Percentiles rank a stretch among this genome's conserved stretches.
Evolutionary conservation across 306 rosid genomes (phyloP).

Genomic region (Lupinus albus): DNA sequence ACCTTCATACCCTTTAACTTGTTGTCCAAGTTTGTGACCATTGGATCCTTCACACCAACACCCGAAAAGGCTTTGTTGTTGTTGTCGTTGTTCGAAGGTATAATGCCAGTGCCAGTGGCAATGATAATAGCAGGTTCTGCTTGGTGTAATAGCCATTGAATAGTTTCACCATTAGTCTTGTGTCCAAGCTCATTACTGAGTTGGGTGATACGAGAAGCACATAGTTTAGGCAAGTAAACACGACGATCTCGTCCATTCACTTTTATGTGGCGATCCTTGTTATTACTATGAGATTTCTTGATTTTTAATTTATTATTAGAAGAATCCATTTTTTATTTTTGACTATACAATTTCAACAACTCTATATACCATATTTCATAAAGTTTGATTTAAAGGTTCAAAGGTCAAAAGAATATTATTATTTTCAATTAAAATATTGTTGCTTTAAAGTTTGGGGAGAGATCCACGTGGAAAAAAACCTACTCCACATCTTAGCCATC

Average conservation of each 20-base stretch:
- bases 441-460: too few species aligned
- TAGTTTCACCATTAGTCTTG: constrained; percentile 54
- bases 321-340: too few species aligned
- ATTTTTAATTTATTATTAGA: not conserved
- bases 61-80: not conserved
- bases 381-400: too few species aligned
- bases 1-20: not conserved
- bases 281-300: too few species aligned
- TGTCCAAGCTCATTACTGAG: constrained; percentile 52
- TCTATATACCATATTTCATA: too few species aligned
- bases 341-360: too few species aligned
- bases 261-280: constrained; percentile 36
- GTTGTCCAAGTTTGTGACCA: not conserved
- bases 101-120: constrained; percentile 5
- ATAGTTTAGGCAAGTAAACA: constrained; percentile 37
- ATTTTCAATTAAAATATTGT: too few species aligned
- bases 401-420: too few species aligned
- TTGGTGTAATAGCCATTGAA: constrained; percentile 52
- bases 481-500: too few species aligned
- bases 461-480: too few species aligned
- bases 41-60: not conserved
- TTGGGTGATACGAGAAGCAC: constrained; percentile 49
- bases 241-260: constrained; percentile 45
- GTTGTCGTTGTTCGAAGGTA: not conserved
- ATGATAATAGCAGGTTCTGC: constrained; percentile 43